Percentiles rank a stretch among this genome's conserved stretches.
These are phyloP conservation scores for thale cress (Arabidopsis thaliana) DNA, from an alignment of 345 rosid genomes.

Conservation along the genomic window DNA sequence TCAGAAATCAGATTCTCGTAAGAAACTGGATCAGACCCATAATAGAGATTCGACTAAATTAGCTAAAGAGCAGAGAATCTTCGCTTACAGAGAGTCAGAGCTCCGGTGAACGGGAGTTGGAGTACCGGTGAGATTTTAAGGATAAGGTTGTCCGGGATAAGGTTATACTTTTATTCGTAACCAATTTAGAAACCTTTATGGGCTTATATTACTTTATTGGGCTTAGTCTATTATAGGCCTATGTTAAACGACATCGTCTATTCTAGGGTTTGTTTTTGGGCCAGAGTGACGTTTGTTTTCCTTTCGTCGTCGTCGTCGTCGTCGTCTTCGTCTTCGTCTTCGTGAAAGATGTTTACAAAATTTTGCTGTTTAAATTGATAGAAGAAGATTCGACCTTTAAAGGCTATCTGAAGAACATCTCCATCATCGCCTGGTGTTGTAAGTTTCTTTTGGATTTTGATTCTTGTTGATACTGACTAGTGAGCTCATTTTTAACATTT, in stretches of 20 bases:
- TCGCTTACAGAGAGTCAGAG: constrained; percentile 12
- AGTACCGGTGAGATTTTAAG: constrained; percentile 48
- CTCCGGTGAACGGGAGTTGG: constrained; percentile 19
- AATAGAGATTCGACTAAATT: not conserved
- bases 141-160: constrained; percentile 51
- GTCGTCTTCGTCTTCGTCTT: constrained; percentile 35
- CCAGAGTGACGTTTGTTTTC: not conserved
- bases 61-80: constrained; percentile 9
- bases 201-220: not conserved
- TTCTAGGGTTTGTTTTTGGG: constrained; percentile 12
- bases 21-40: not conserved
- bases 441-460: not conserved
- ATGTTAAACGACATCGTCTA: not conserved
- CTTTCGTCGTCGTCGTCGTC: constrained; percentile 25
- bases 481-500: not conserved
- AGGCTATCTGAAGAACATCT: not conserved
- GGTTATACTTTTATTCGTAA: constrained; percentile 21
- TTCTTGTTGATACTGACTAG: not conserved
- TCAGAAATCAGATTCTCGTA: not conserved
- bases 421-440: not conserved
- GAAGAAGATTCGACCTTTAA: not conserved
- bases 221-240: not conserved
- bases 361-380: not conserved
- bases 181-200: constrained; percentile 10
- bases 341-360: not conserved